Conservation (phyloP, 176 grass and related monocot genomes). For the Triticum turgidum region DNA sequence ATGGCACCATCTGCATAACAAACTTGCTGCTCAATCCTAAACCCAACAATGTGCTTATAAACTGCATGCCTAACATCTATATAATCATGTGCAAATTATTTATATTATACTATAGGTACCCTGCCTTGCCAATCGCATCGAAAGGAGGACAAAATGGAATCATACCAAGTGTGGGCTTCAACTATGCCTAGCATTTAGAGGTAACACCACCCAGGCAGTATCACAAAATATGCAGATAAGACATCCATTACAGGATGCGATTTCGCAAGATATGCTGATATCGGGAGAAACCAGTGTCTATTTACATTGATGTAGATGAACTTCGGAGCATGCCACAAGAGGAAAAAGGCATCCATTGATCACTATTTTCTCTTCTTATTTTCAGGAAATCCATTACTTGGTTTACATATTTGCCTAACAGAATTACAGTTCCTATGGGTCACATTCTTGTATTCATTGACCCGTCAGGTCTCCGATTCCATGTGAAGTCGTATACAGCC, state of each 20-base stretch:
- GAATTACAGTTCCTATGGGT: neutral
- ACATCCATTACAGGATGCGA: neutral
- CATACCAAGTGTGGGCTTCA: neutral
- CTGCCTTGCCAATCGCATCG: neutral
- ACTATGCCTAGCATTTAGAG: neutral
- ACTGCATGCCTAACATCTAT: neutral
- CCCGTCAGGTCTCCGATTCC: neutral
- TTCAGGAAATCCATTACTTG: neutral
- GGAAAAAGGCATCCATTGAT: slow-evolving; percentile 8
- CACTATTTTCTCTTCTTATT: neutral
- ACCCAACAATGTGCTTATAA: neutral
- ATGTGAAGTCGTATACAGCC: neutral
- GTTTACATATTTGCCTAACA: neutral
- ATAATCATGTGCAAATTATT: neutral
- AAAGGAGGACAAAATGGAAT: neutral
- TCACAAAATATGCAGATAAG: neutral
- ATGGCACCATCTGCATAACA: slow-evolving; percentile 90
- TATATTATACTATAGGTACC: neutral
- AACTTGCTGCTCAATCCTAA: slow-evolving; percentile 10
- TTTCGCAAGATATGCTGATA: slow-evolving; percentile 10
- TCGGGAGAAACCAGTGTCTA: neutral
- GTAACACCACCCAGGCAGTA: neutral
- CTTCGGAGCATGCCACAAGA: neutral
- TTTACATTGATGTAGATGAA: slow-evolving; percentile 5
- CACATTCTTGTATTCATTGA: neutral